Percentiles rank a stretch among this genome's conserved stretches.
phyloP scores from a whole-genome alignment of 2,329 filamentous ascomycete species.

The Apiospora aurea region DNA sequence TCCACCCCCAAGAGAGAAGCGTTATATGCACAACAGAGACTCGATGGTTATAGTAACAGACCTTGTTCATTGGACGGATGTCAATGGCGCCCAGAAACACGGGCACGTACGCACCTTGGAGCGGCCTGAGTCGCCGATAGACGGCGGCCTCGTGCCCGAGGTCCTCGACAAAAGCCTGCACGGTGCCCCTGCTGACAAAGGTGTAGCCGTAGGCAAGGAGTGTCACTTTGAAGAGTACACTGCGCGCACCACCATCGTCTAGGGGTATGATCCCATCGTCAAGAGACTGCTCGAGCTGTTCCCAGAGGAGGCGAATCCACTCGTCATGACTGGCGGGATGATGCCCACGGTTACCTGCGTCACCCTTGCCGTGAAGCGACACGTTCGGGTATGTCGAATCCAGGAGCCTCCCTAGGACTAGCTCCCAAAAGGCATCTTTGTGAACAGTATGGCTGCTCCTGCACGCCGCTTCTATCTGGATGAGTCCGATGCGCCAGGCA shows the following conservation, averaged over 20 bases:
- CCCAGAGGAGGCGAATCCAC: constrained; percentile 14
- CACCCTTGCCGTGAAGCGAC: neutral
- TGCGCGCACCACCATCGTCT: neutral
- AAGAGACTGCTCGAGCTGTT: constrained; percentile 10
- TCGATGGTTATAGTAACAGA: constrained; percentile 17
- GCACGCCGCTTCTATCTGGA: neutral
- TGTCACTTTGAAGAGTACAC: constrained; percentile 3
- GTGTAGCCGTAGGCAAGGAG: constrained; percentile 19
- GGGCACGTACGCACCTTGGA: constrained; percentile 12
- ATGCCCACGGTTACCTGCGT: neutral
- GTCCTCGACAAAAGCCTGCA: constrained; percentile 20
- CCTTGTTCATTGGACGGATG: constrained; percentile 8
- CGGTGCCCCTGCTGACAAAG: constrained; percentile 8
- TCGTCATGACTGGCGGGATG: neutral
- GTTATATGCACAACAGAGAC: constrained; percentile 16
- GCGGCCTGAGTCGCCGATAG: neutral
- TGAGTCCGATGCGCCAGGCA: constrained; percentile 8
- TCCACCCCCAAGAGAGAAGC: constrained; percentile 17
- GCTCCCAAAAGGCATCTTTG: constrained; percentile 11
- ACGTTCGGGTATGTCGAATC: constrained; percentile 1
- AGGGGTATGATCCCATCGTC: neutral
- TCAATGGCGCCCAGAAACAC: constrained; percentile 19
- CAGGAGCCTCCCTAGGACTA: neutral
- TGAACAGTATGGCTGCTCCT: constrained; percentile 25
- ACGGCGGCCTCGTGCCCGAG: constrained; percentile 8